Base-by-base conservation (phyloP, 805 yeast species). In the Nakazawaea holstii region DNA sequence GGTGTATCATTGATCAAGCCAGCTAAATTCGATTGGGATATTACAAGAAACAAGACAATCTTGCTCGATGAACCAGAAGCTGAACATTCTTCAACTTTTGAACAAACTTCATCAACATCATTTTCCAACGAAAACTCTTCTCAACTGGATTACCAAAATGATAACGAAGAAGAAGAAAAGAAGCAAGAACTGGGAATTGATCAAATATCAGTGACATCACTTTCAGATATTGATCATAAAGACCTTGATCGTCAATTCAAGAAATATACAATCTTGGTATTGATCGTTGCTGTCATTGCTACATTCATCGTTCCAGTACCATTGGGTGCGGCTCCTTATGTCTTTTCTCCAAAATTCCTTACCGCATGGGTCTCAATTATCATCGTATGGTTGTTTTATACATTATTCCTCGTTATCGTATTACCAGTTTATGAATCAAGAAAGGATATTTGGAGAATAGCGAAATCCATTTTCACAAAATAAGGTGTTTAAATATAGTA, bases 11-110 rank as follows among this genome's bases (percentile, higher is more conserved):
- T 61, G 41, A 57, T 69, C 35, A 59, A 60, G 53, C 75, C 75
- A n/a, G 70, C 65, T 10, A 59, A 68, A 45, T 71, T 68, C 53
- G 72, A 71, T 51, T 66, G 62, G 61, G 55, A 58, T 20, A 52
- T 39, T 14, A 66, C 69, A 5, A 60, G 72, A 55, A 66, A 66
- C 50, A 60, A 60, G 50, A 65, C 69, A 3, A 58, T 64, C 41
- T 52, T 62, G 39, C 40, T 49, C 15, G 43, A 47, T 17, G 11
- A 43, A 8, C 42, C 42, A 36, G 15, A 26, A 28, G 28, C 42
- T 13, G 48, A 43, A 20, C 43, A 31, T 5, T 26, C 32, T n/a
- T n/a, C n/a, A n/a, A n/a, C n/a, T n/a, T n/a, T n/a, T n/a, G n/a
- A n/a, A n/a, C n/a, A n/a, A n/a, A n/a, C n/a, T n/a, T n/a, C n/a